A percentile compares a stretch with the other conserved stretches of the same genome.
phyloP scores from a whole-genome alignment of 2,329 filamentous ascomycete genomes.

The Fusarium sp. region DNA sequence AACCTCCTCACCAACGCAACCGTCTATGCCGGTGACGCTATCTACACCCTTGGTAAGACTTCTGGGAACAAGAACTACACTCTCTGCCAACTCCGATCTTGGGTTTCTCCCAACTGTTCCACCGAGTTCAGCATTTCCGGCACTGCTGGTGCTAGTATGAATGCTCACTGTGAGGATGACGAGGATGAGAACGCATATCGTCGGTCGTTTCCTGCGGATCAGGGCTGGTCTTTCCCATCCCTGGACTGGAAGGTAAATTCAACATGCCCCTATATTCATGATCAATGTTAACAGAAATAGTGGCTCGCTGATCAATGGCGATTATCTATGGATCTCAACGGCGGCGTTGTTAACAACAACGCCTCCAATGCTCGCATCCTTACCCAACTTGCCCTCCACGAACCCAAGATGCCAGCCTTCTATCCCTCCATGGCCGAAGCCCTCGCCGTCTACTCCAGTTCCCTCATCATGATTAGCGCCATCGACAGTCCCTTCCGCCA shows the following conservation, averaged over 20 bases:
- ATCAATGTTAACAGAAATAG: constrained; percentile 34
- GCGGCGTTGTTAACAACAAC: constrained; percentile 65
- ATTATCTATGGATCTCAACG: constrained; percentile 65
- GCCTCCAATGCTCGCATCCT: constrained; percentile 69
- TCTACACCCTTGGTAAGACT: constrained; percentile 74
- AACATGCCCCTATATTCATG: not conserved
- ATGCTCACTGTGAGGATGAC: constrained; percentile 70
- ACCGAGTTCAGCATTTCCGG: constrained; percentile 70
- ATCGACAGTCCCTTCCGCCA: constrained; percentile 71
- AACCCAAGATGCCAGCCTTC: constrained; percentile 57
- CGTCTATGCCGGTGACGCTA: constrained; percentile 57
- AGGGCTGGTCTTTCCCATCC: constrained; percentile 50
- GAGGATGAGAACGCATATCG: constrained; percentile 67
- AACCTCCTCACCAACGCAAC: constrained; percentile 75
- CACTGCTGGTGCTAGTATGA: constrained; percentile 68
- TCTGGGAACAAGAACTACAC: constrained; percentile 63
- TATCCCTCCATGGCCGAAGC: constrained; percentile 80
- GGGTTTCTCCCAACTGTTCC: constrained; percentile 73
- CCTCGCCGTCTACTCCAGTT: constrained; percentile 75
- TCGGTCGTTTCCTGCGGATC: constrained; percentile 52
- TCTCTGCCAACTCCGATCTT: constrained; percentile 75
- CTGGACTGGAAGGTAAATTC: constrained; percentile 62
- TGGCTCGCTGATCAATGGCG: constrained; percentile 67
- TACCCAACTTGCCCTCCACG: constrained; percentile 63
- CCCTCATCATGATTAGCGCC: constrained; percentile 72